Evolutionary conservation across 257 asterid genomes (phyloP), one percentile per base, ranked within the genome.

Genomic region (Nicotiana attenuata): DNA sequence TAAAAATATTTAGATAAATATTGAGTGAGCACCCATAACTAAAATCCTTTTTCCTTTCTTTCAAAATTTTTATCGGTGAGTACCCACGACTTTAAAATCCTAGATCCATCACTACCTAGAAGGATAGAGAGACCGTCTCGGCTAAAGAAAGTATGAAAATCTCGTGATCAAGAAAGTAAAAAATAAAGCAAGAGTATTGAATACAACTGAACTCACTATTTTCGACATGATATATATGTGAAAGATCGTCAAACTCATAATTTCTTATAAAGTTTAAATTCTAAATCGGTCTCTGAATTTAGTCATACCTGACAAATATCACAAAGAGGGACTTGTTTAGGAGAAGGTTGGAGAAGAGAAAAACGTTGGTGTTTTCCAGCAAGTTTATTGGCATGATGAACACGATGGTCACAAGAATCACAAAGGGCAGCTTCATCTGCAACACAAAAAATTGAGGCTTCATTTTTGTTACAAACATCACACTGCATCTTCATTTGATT

Each of bases 391-490:
- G 98, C 99, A 82, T 92, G 95, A 93, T 96, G 99, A 88, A 96
- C 97, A 45, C 93, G 91, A 91, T 89, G 94, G 93, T 96, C 98
- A 84, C 99, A 96, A 84, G 94, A 85, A 83, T 89, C 68, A 91
- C 99, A 96, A 35, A 96, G 91, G 73, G 95, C 88, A 69, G 99
- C 98, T 78, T 96, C 98, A 83, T 96, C 99, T 66, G 99, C 97
- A 26, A 80, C 81, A 85, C 99, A 96, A 86, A 85, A 92, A 1
- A 91, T 85, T 0, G 91, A 77, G 9, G 97, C 97, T 83, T 89
- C 95, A 6, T 87, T 92, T 69, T 90, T 90, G 53, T 85, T 90
- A 76, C 99, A 96, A 0, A 94, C 98, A 77, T 94, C 99, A 53
- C 99, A 96, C 82, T 89, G 93, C 89, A 96, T 96, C 97, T 92